Evolutionary conservation across 106 monocot species (phyloP), one percentile per base, ranked within the genome.

Genomic region (Dioscorea zingiberensis): DNA sequence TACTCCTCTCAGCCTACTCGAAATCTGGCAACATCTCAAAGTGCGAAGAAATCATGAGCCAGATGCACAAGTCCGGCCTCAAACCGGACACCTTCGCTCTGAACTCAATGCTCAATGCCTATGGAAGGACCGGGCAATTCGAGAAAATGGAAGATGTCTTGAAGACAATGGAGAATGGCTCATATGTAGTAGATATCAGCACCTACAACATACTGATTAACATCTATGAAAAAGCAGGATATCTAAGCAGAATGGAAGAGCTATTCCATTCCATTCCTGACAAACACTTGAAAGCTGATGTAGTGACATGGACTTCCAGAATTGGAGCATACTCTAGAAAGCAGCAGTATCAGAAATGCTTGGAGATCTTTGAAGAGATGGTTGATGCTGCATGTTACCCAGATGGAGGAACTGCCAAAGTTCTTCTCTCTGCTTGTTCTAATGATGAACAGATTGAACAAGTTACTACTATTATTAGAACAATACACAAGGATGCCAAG

Each of bases 301-400:
- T 81, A 4, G 79, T 89, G 69, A 94, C 86, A 10, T 89, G 89
- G 93, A 94, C 93, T 30, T 86, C 93, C 1, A 77, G 81, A 60
- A 78, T 94, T 27, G 70, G 79, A 8, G 89, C 86, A 24, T 94
- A 94, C 65, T 81, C 89, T 15, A 80, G 83, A 53, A 93, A 80
- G 74, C 86, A 94, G 54, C 74, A 69, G 69, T 86, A 89, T 49
- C 51, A 58, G 63, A 84, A 77, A 71, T 94, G 93, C 67, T 68
- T 94, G 62, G 81, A 84, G 67, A 81, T 94, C 13, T 86, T 94
- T 55, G 93, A 89, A 70, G 86, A 94, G 65, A 94, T 93, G 93
- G 66, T 93, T 10, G 89, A 89, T 70, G 47, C 86, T 8, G 86
- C 90, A 0, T 94, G 94, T 47, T 80, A 87, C 38, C 94, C 94